Percentiles rank a stretch among this genome's conserved stretches.
Conservation (phyloP, 805 yeast species). For the Metschnikowia matae region DNA sequence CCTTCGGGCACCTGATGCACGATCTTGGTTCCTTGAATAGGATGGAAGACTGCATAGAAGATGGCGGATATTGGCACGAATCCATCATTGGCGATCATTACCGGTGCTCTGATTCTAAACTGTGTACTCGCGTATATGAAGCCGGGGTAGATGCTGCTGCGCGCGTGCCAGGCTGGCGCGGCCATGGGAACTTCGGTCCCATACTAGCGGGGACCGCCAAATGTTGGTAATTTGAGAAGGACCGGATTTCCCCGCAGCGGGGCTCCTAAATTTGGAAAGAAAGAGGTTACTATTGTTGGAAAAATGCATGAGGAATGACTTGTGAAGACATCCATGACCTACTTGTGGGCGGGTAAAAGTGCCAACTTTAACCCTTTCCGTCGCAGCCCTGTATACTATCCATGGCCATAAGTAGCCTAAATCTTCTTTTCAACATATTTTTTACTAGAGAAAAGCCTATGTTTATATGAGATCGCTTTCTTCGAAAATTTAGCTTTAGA, state of each 20-base stretch:
- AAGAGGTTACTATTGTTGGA: not conserved
- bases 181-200: not conserved
- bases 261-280: not conserved
- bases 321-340: not conserved
- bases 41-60: constrained; percentile 90
- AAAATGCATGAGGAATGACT: not conserved
- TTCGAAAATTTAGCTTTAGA: too few species aligned
- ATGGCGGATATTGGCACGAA: constrained; percentile 86
- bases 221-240: not conserved
- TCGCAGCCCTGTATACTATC: not conserved
- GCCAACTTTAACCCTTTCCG: not conserved
- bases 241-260: not conserved
- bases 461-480: too few species aligned
- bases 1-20: constrained; percentile 87
- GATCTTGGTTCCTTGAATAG: constrained; percentile 92
- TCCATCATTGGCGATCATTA: constrained; percentile 47
- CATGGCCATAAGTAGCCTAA: too few species aligned
- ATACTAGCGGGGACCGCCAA: not conserved
- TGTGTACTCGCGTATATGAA: not conserved
- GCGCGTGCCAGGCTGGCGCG: not conserved
- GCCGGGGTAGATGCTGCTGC: not conserved
- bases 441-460: too few species aligned
- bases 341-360: not conserved
- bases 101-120: not conserved
- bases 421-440: too few species aligned